Conservation (phyloP, 2,329 filamentous ascomycete species). For the Pezicula carpinea region DNA sequence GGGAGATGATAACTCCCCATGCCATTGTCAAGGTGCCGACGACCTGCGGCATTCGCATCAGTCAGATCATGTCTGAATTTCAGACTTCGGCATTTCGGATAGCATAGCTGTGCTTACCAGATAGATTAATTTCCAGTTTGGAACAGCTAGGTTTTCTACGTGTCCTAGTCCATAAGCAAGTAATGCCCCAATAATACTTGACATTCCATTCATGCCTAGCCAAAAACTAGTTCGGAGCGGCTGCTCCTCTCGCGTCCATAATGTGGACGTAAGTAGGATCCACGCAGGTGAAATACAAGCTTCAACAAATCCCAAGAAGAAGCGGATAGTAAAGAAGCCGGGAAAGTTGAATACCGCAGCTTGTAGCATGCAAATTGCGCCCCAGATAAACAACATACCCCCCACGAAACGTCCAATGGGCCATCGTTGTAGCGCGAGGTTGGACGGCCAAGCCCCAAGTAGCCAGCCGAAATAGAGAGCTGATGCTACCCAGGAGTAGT, state of each 20-base stretch:
- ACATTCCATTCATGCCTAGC: conserved; percentile 48
- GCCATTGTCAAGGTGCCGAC: conserved; percentile 49
- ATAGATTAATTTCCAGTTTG: conserved; percentile 66
- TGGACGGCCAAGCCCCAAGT: conserved; percentile 34
- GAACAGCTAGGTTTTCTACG: conserved; percentile 45
- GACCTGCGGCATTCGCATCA: conserved; percentile 48
- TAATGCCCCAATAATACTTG: conserved; percentile 54
- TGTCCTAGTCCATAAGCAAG: conserved; percentile 64
- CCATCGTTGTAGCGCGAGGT: conserved; percentile 35
- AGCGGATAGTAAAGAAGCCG: conserved; percentile 62
- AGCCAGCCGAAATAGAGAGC: conserved; percentile 41
- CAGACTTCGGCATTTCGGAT: conserved; percentile 42
- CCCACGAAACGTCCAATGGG: conserved; percentile 38
- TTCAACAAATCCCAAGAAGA: conserved; percentile 56
- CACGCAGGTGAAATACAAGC: conserved; percentile 59
- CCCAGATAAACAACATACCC: conserved; percentile 40
- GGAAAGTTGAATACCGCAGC: conserved; percentile 37
- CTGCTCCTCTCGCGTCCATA: conserved; percentile 61
- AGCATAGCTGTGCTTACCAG: conserved; percentile 35
- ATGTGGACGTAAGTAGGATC: conserved; percentile 54
- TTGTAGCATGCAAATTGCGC: conserved; percentile 15
- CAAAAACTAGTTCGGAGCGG: conserved; percentile 59
- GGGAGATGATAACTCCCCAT: conserved; percentile 40
- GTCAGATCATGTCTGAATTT: conserved; percentile 56
- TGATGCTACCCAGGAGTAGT: conserved; percentile 41